phyloP scores from a whole-genome alignment of 768 basidiomycete species.

The Tricholoma sp. region DNA sequence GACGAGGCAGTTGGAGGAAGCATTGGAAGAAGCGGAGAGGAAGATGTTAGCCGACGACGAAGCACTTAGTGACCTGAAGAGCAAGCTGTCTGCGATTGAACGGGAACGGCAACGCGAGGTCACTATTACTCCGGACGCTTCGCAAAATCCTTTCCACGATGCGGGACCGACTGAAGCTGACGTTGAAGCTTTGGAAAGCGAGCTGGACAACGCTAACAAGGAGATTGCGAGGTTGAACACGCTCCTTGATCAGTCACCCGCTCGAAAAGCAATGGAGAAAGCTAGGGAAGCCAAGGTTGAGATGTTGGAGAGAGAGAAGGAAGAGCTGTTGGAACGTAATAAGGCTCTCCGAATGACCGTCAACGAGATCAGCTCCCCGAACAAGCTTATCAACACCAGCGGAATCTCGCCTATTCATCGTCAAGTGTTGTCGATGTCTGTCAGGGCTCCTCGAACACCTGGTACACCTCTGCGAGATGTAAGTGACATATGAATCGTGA shows the following conservation, averaged over 20 bases:
- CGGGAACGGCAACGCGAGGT: conserved; percentile 50
- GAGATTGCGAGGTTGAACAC: conserved; percentile 71
- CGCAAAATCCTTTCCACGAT: conserved; percentile 22
- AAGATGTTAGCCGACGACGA: conserved; percentile 64
- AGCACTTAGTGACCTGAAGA: conserved; percentile 43
- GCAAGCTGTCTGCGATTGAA: conserved; percentile 49
- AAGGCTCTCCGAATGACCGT: conserved; percentile 49
- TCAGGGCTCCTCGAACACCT: conserved; percentile 70
- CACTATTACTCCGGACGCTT: conserved; percentile 25
- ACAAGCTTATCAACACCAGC: conserved; percentile 46
- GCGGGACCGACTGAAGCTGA: conserved; percentile 46
- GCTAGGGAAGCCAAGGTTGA: conserved; percentile 74
- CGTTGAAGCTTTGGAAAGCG: conserved; percentile 61
- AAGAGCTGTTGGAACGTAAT: conserved; percentile 70
- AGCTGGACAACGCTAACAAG: conserved; percentile 70
- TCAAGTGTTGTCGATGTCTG: conserved; percentile 61
- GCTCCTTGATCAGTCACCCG: conserved; percentile 65
- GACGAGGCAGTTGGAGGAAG: conserved; percentile 66
- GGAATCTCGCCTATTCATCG: conserved; percentile 76
- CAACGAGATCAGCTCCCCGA: conserved; percentile 53
- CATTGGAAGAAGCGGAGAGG: conserved; percentile 67
- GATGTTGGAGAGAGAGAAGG: conserved; percentile 70
- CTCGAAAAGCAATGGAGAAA: conserved; percentile 70
- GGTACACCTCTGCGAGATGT: conserved; percentile 78
- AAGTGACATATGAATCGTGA: conserved; percentile 20